Conservation (phyloP, 2,329 filamentous ascomycete genomes). For the Colletotrichum higginsianum region DNA sequence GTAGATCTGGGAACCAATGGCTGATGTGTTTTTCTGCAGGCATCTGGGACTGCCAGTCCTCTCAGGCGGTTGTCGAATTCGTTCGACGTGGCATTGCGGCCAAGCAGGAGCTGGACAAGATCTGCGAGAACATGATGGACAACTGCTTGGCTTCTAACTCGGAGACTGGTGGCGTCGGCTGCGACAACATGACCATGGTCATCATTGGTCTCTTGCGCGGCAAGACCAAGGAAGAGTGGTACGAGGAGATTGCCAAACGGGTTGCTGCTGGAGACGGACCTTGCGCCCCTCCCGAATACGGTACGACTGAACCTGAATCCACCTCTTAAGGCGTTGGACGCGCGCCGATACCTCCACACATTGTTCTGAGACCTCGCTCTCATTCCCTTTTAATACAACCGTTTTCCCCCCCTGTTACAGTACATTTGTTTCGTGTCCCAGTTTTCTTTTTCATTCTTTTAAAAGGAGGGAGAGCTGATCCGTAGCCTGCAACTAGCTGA, state of each 20-base stretch:
- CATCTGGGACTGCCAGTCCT: conserved; percentile 99
- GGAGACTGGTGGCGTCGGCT: conserved; percentile 96
- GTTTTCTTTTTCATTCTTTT: conserved; percentile 31
- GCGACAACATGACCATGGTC: conserved; percentile 99
- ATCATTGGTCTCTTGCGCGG: conserved; percentile 91
- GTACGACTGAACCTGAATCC: conserved; percentile 72
- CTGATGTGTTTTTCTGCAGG: conserved; percentile 67
- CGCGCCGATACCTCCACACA: conserved; percentile 36
- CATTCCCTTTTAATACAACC: conserved; percentile 39
- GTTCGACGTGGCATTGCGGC: conserved; percentile 96
- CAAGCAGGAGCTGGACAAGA: conserved; percentile 93
- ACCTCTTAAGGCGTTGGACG: conserved; percentile 42
- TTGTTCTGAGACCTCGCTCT: conserved; percentile 35
- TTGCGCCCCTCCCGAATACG: conserved; percentile 99
- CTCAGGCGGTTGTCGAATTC: conserved; percentile 96
- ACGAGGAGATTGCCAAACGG: conserved; percentile 92
- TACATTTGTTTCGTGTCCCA: conserved; percentile 36
- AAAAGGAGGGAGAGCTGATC: conserved; percentile 43
- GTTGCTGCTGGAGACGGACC: conserved; percentile 98
- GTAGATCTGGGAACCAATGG: neutral
- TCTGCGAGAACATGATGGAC: conserved; percentile 99
- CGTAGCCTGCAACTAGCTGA: conserved; percentile 70
- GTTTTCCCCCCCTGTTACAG: conserved; percentile 30
- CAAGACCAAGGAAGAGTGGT: conserved; percentile 97
- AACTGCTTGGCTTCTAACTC: conserved; percentile 98